phyloP scores from a whole-genome alignment of 441 rosid genomes.

The Syzygium syzygioides region DNA sequence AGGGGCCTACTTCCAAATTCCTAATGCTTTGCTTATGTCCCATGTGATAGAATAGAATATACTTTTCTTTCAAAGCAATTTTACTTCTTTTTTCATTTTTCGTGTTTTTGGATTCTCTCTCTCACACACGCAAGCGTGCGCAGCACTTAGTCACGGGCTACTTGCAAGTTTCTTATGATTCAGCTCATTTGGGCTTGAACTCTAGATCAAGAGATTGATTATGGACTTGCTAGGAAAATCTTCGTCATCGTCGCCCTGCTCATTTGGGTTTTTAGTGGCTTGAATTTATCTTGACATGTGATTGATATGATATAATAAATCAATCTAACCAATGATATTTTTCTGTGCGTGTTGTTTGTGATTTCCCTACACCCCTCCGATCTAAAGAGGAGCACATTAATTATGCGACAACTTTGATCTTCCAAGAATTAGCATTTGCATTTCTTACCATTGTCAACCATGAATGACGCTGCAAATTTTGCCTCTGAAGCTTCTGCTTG shows the following conservation, averaged over 20 bases:
- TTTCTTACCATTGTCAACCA: neutral
- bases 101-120: neutral
- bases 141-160: neutral
- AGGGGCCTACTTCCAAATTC: neutral
- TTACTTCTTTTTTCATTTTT: neutral
- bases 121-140: neutral
- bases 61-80: neutral
- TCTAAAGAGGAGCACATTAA: neutral
- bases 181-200: neutral
- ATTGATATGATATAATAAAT: neutral
- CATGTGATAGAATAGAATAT: neutral
- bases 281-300: neutral
- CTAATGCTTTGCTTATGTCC: neutral
- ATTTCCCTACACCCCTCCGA: neutral
- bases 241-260: neutral
- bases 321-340: neutral
- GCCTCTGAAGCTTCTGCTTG: neutral
- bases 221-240: neutral
- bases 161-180: neutral
- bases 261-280: fast-evolving
- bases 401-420: neutral
- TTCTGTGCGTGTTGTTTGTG: neutral
- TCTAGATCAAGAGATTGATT: neutral
- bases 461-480: neutral
- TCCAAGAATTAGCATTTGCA: neutral